A percentile compares a stretch with the other conserved stretches of the same genome.
Evolutionary conservation across 1,284 basidiomycete species (phyloP).

Genomic region (Retiboletus fuscus): DNA sequence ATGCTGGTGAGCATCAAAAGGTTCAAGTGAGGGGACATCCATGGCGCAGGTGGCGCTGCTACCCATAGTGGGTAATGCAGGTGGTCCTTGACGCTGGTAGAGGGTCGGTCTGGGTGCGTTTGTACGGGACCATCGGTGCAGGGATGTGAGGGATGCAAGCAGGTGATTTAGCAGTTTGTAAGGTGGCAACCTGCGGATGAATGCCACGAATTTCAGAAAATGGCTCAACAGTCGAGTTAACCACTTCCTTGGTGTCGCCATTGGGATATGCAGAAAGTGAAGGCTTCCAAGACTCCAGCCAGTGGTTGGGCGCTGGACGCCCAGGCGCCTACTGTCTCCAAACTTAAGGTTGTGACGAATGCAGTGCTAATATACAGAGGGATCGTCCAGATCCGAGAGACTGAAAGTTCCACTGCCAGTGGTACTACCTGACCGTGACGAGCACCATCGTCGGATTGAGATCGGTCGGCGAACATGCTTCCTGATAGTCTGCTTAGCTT

Average conservation of each 20-base stretch:
- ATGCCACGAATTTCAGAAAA: slow-evolving; percentile 22
- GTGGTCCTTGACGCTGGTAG: slow-evolving; percentile 4
- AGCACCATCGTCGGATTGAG: slow-evolving; percentile 53
- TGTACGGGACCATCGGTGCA: slow-evolving; percentile 16
- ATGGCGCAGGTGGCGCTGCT: slow-evolving; percentile 30
- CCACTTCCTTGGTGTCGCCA: not conserved
- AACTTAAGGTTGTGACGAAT: too few species aligned
- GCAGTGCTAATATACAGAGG: too few species aligned
- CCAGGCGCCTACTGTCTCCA: too few species aligned
- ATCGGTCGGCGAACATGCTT: slow-evolving; percentile 62
- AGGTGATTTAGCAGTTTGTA: slow-evolving; percentile 22
- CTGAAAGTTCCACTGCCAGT: too few species aligned
- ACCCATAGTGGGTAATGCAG: not conserved
- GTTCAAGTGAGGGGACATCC: slow-evolving; percentile 28
- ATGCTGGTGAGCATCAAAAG: slow-evolving; percentile 13
- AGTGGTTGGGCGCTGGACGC: too few species aligned
- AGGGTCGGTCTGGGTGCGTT: not conserved
- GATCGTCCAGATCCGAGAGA: too few species aligned
- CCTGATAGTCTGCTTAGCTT: slow-evolving; percentile 63
- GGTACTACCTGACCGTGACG: too few species aligned
- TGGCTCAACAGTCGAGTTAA: slow-evolving; percentile 25
- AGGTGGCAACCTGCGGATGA: slow-evolving; percentile 12
- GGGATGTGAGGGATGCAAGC: slow-evolving; percentile 23
- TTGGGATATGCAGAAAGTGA: not conserved
- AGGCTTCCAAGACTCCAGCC: not conserved